Conservation (phyloP, 352 stramenopile genomes). For the Aphanomyces stellatus region DNA sequence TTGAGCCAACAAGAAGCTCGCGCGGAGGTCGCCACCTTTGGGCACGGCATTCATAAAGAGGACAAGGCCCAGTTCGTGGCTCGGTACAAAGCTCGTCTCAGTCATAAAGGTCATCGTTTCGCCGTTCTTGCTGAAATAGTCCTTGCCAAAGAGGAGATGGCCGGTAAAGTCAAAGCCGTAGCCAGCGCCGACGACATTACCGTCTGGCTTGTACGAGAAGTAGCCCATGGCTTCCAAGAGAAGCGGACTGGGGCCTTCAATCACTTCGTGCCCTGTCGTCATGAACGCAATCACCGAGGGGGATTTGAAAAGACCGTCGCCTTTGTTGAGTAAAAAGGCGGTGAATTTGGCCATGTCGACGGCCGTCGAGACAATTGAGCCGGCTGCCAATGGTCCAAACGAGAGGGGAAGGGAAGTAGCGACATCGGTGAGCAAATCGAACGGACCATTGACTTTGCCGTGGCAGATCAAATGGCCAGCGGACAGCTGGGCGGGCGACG, state of each 20-base stretch:
- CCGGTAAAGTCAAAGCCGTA: conserved; percentile 60
- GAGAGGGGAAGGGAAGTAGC: too few relatives aligned
- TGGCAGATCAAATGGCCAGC: conserved; percentile 43
- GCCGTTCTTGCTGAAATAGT: conserved; percentile 51
- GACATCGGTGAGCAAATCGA: too few relatives aligned
- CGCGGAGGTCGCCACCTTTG: conserved; percentile 21
- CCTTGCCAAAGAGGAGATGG: conserved; percentile 41
- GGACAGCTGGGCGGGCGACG: conserved; percentile 24
- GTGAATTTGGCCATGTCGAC: too few relatives aligned
- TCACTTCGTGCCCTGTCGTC: conserved; percentile 38
- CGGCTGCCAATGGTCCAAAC: too few relatives aligned
- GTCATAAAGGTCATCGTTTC: conserved; percentile 43
- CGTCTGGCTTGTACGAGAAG: conserved; percentile 33
- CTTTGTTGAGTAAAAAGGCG: conserved; percentile 57
- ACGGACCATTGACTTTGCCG: conserved; percentile 34
- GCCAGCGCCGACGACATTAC: conserved; percentile 40
- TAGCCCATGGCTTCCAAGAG: conserved; percentile 19
- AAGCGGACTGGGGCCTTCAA: background rate
- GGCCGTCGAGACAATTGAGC: too few relatives aligned
- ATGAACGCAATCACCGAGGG: conserved; percentile 41
- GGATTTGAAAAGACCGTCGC: conserved; percentile 28
- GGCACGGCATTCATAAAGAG: conserved; percentile 54
- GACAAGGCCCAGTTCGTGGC: conserved; percentile 38
- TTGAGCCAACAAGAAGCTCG: conserved; percentile 40
- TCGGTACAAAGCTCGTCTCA: conserved; percentile 36